Percentiles rank a stretch among this genome's conserved stretches.
These are phyloP conservation scores for Suillus placidus DNA, from an alignment of 768 basidiomycete species.

Conservation along the genomic window DNA sequence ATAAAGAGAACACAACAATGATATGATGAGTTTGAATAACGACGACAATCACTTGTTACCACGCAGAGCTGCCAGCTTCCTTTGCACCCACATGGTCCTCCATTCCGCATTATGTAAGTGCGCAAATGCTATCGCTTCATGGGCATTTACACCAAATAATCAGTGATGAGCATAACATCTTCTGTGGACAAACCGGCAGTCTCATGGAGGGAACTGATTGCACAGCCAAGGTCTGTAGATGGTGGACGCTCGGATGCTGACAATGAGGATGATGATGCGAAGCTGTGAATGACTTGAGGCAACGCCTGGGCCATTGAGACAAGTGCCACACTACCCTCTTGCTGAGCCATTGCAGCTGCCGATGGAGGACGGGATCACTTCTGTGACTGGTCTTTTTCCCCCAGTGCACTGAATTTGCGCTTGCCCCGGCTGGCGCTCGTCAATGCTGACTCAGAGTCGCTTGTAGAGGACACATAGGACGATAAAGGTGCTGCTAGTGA, in stretches of 20 bases:
- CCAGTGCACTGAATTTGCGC: background rate
- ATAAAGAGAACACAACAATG: too few species aligned
- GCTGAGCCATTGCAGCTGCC: background rate
- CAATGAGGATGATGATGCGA: background rate
- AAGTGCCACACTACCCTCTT: background rate
- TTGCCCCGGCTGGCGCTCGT: too few species aligned
- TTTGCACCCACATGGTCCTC: background rate
- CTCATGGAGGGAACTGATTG: background rate
- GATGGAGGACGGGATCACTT: background rate
- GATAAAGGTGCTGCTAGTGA: conserved; percentile 11
- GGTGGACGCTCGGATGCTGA: background rate
- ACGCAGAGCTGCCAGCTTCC: background rate
- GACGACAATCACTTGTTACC: background rate
- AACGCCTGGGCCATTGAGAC: too few species aligned
- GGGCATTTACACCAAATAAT: background rate
- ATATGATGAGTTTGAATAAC: too few species aligned
- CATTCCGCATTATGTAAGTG: too few species aligned
- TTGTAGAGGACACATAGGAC: background rate
- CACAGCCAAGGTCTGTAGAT: background rate
- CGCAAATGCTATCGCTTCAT: background rate
- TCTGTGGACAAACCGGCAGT: background rate
- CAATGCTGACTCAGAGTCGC: background rate
- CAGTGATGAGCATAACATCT: background rate
- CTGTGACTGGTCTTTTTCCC: too few species aligned
- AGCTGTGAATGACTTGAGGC: too few species aligned